Conservation (phyloP, 768 basidiomycete species). For the Coprinopsis sp. region DNA sequence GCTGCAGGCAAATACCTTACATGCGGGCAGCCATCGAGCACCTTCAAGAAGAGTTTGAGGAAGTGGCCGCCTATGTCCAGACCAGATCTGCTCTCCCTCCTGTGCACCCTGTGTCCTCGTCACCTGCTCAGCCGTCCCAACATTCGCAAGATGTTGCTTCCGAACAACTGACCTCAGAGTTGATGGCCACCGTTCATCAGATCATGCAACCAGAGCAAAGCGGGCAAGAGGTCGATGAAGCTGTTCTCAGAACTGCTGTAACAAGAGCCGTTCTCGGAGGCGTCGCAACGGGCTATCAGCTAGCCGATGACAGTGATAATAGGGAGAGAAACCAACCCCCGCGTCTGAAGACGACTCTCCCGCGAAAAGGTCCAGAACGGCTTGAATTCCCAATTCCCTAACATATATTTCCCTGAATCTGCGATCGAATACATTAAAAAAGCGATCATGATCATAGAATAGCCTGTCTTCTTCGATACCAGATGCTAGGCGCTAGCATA, state of each 20-base stretch:
- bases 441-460: constrained; percentile 2
- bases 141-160: constrained; percentile 64
- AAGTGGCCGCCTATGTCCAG: constrained; percentile 59
- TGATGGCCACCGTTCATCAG: constrained; percentile 61
- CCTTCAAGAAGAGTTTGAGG: constrained; percentile 66
- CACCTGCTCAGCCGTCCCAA: constrained; percentile 45
- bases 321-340: constrained; percentile 14
- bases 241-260: constrained; percentile 61
- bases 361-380: constrained; percentile 31
- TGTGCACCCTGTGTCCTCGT: constrained; percentile 15
- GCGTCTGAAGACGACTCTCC: constrained; percentile 10
- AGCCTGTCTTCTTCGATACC: no score
- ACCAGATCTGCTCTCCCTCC: constrained; percentile 27
- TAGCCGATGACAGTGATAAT: constrained; percentile 24
- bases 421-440: constrained; percentile 11
- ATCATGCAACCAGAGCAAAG: constrained; percentile 58
- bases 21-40: constrained; percentile 76
- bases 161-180: constrained; percentile 61
- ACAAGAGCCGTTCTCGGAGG: constrained; percentile 63
- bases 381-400: constrained; percentile 14
- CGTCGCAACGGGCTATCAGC: constrained; percentile 54
- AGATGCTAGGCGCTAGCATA: no score
- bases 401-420: constrained; percentile 10
- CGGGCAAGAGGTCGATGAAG: constrained; percentile 63
- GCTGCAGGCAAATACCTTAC: constrained; percentile 13